Conservation (phyloP, 192 early-diverging fungal genomes). For the Geranomyces michiganensis region DNA sequence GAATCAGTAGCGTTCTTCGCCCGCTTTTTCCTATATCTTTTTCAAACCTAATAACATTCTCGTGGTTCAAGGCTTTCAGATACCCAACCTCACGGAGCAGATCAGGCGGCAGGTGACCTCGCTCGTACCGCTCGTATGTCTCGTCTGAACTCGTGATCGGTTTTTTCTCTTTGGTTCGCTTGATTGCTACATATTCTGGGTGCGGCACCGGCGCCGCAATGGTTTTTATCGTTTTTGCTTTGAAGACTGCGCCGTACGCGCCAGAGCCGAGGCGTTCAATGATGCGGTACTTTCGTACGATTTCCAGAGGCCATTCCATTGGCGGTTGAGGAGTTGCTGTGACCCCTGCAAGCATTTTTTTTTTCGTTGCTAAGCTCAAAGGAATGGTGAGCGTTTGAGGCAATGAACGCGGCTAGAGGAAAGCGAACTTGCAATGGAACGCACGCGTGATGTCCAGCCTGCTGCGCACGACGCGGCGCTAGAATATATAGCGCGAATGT, state of each 20-base stretch:
- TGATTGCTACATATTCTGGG: neutral
- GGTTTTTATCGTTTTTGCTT: neutral
- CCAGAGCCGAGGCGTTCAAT: neutral
- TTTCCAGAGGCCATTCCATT: no score
- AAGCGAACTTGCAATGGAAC: no score
- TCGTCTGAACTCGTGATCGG: no score
- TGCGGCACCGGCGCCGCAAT: neutral
- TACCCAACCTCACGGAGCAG: slow-evolving; percentile 14
- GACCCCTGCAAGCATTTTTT: no score
- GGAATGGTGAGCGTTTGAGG: no score
- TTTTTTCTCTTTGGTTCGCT: neutral
- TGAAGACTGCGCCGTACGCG: slow-evolving; percentile 1
- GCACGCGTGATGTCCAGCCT: no score
- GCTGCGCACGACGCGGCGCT: no score
- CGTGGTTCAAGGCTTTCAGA: slow-evolving; percentile 11
- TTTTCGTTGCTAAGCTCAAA: no score
- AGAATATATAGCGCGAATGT: no score
- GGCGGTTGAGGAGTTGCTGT: no score
- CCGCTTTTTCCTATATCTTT: neutral
- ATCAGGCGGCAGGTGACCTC: neutral
- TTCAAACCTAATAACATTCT: slow-evolving; percentile 18
- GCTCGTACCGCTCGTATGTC: neutral
- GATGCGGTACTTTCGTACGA: no score
- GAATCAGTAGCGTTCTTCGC: neutral
- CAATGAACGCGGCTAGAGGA: no score